Evolutionary conservation across 2,329 filamentous ascomycete genomes (phyloP).

Genomic region (Pestalotiopsis sp.): DNA sequence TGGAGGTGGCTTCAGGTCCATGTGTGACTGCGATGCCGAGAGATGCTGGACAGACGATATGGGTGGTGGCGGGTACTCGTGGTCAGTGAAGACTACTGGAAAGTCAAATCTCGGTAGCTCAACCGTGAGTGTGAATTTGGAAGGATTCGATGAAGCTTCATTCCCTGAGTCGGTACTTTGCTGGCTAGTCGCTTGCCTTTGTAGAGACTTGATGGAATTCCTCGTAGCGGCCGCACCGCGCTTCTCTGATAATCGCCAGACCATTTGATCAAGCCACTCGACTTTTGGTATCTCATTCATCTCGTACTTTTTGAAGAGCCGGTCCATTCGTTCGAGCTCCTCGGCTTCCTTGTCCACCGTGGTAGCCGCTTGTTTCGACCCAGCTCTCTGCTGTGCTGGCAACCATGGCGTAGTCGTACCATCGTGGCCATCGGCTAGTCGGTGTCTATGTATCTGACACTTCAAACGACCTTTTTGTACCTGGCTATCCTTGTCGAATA

Average conservation of each 20-base stretch:
- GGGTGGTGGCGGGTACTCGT: slow-evolving; percentile 85
- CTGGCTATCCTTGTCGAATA: slow-evolving; percentile 94
- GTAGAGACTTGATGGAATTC: slow-evolving; percentile 61
- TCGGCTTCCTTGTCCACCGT: slow-evolving; percentile 71
- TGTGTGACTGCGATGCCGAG: slow-evolving; percentile 64
- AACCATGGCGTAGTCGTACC: slow-evolving; percentile 77
- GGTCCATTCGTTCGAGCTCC: slow-evolving; percentile 87
- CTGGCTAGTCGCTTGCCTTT: slow-evolving; percentile 42
- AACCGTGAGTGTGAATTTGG: slow-evolving; percentile 80
- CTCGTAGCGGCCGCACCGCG: slow-evolving; percentile 66
- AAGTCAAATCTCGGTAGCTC: slow-evolving; percentile 96
- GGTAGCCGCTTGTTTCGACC: slow-evolving; percentile 49
- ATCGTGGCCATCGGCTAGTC: slow-evolving; percentile 82
- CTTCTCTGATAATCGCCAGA: slow-evolving; percentile 88
- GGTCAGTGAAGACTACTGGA: slow-evolving; percentile 90
- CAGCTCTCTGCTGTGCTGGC: slow-evolving; percentile 55
- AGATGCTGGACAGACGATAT: slow-evolving; percentile 73
- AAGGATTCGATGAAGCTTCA: slow-evolving; percentile 44
- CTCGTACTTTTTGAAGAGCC: slow-evolving; percentile 94
- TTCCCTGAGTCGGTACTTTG: slow-evolving; percentile 32
- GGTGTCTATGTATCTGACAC: slow-evolving; percentile 81
- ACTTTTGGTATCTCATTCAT: slow-evolving; percentile 94
- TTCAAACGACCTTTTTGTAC: slow-evolving; percentile 91
- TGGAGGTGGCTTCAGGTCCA: slow-evolving; percentile 77
- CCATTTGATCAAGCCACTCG: slow-evolving; percentile 93